Percentiles rank a stretch among this genome's conserved stretches.
These are phyloP conservation scores for Capsella rubella DNA, from an alignment of 441 rosid species.

Conservation along the genomic window DNA sequence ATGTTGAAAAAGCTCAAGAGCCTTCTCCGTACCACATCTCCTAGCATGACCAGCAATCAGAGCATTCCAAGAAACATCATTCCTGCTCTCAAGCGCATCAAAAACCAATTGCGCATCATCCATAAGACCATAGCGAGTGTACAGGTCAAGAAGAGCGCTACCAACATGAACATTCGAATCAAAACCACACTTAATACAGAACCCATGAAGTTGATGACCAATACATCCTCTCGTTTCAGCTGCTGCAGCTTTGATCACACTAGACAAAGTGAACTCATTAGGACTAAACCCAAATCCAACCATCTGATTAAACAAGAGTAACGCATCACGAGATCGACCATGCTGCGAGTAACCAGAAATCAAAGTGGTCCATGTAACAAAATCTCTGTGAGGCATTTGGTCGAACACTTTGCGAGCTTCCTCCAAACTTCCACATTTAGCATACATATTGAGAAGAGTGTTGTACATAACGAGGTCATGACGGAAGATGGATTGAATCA, in stretches of 20 bases:
- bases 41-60: conserved; percentile 47
- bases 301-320: conserved; percentile 44
- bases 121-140: conserved; percentile 45
- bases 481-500: conserved; percentile 26
- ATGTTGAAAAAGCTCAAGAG: conserved; percentile 41
- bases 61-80: conserved; percentile 51
- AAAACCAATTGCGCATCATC: conserved; percentile 43
- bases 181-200: conserved; percentile 40
- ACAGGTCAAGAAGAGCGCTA: conserved; percentile 46
- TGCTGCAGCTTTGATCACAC: conserved; percentile 48
- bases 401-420: conserved; percentile 48
- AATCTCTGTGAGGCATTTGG: conserved; percentile 41
- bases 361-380: conserved; percentile 48
- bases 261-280: conserved; percentile 47
- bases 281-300: conserved; percentile 28
- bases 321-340: conserved; percentile 38
- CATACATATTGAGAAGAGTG: conserved; percentile 45
- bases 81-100: conserved; percentile 43
- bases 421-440: conserved; percentile 43
- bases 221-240: conserved; percentile 26
- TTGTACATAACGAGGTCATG: conserved; percentile 38
- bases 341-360: conserved; percentile 48
- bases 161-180: conserved; percentile 48
- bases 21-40: conserved; percentile 43
- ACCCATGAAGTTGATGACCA: conserved; percentile 47